Percentiles rank a stretch among this genome's conserved stretches.
phyloP scores from a whole-genome alignment of 768 basidiomycete genomes.

The Suillus brevipes region DNA sequence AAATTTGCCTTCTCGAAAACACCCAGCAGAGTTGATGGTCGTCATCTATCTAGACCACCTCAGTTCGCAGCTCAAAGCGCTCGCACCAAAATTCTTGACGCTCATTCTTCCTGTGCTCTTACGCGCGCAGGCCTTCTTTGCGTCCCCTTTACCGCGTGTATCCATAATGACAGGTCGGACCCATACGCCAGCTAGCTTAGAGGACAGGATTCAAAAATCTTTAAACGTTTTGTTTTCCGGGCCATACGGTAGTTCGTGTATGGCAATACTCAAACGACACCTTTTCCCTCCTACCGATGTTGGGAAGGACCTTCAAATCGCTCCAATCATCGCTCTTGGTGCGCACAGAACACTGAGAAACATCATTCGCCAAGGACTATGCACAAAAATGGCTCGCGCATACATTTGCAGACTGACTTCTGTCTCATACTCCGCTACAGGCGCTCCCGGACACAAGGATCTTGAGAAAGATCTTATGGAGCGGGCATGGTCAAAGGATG shows the following conservation, averaged over 20 bases:
- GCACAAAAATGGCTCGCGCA: slow-evolving; percentile 62
- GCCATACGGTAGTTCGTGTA: slow-evolving; percentile 64
- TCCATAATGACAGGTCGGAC: slow-evolving; percentile 47
- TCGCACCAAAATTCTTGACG: slow-evolving; percentile 54
- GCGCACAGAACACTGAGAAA: slow-evolving; percentile 63
- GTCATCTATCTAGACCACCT: slow-evolving; percentile 66
- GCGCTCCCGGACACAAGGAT: slow-evolving; percentile 58
- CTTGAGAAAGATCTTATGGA: slow-evolving; percentile 68
- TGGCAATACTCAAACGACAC: slow-evolving; percentile 58
- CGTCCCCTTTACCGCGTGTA: slow-evolving; percentile 67
- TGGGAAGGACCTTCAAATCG: slow-evolving; percentile 23
- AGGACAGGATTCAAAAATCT: slow-evolving; percentile 58
- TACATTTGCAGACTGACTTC: slow-evolving; percentile 59
- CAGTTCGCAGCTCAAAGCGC: slow-evolving; percentile 55
- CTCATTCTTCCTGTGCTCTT: slow-evolving; percentile 73
- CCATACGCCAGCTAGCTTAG: slow-evolving; percentile 37
- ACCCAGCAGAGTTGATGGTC: slow-evolving; percentile 64
- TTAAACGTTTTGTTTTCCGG: slow-evolving; percentile 61
- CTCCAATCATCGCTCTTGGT: slow-evolving; percentile 51
- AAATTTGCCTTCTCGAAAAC: slow-evolving; percentile 33
- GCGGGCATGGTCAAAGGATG: slow-evolving; percentile 71
- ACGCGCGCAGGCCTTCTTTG: slow-evolving; percentile 63
- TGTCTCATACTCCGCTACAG: slow-evolving; percentile 55
- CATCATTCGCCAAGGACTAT: slow-evolving; percentile 61
- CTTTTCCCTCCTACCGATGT: slow-evolving; percentile 48